Conservation (phyloP, 2,329 filamentous ascomycete species). For the Pseudogymnoascus verrucosus region DNA sequence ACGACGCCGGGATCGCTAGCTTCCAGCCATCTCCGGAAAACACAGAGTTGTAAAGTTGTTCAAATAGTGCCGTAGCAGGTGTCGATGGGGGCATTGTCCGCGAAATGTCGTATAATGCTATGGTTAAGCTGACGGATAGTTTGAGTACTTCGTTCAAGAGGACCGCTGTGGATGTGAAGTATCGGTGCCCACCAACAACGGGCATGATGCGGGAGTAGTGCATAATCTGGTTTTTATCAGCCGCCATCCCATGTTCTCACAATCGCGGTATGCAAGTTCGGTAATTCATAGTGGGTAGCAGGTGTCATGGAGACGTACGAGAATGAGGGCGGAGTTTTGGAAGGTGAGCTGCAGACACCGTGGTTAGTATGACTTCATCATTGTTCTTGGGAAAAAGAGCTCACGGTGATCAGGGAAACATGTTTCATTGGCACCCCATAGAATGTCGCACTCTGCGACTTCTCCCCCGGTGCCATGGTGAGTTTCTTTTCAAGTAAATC, state of each 20-base stretch:
- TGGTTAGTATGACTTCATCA: constrained; percentile 23
- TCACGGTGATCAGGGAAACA: constrained; percentile 56
- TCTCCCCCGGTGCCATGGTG: constrained; percentile 19
- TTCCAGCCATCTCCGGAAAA: constrained; percentile 94
- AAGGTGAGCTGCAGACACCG: constrained; percentile 54
- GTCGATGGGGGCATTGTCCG: constrained; percentile 68
- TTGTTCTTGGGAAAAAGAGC: constrained; percentile 20
- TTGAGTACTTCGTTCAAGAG: constrained; percentile 92
- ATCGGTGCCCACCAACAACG: constrained; percentile 71
- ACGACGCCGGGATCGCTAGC: constrained; percentile 74
- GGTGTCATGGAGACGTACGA: constrained; percentile 40
- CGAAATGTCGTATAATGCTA: constrained; percentile 83
- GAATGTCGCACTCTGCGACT: constrained; percentile 18
- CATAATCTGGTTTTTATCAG: constrained; percentile 54
- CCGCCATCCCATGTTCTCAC: background rate
- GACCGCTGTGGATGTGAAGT: constrained; percentile 88
- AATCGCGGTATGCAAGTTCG: constrained; percentile 8
- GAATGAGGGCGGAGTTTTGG: constrained; percentile 70
- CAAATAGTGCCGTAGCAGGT: constrained; percentile 70
- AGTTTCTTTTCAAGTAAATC: background rate
- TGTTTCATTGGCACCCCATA: constrained; percentile 61
- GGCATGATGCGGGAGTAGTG: constrained; percentile 95
- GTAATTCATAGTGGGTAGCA: background rate
- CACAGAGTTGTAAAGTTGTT: constrained; percentile 69
- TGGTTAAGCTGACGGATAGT: constrained; percentile 73